Evolutionary conservation across 768 basidiomycete species (phyloP), one percentile per base, ranked within the genome.

Genomic region (Xerocomellus intermedius): DNA sequence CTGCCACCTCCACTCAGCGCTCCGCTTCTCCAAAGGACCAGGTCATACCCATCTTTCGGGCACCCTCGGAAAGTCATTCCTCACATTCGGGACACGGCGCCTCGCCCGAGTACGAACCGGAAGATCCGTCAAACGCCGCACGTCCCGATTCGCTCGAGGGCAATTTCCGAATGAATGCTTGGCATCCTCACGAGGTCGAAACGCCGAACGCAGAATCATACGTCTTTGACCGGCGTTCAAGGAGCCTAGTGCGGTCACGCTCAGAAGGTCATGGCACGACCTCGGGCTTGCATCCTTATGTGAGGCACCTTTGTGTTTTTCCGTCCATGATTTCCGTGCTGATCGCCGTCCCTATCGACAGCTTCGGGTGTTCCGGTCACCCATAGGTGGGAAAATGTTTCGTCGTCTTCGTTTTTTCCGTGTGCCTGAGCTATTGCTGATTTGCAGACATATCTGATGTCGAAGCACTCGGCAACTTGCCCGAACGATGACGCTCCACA

Each of bases 81-180:
- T 52, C 58, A n/a, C 50, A 53, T 9, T 66, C 62, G 9, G 64
- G 55, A 22, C 68, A 69, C 28, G 73, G 71, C 38, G 60, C 72
- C 33, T 74, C 71, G 1, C 73, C 76, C 10, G 72, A 72, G n/a
- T 75, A 76, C 48, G 77, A 80, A 38, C 63, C 64, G 5, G 77
- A 76, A 13, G 65, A 69, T 42, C 57, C 60, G 8, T 47, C 60
- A 8, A 57, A 62, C 14, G 32, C 56, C 33, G 36, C 48, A 3
- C 57, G 19, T 1, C 44, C 55, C 9, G 50, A 64, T 45, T 69
- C 64, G 8, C 39, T 50, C 13, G 69, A 71, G 21, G 59, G 63
- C 21, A 64, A 61, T 39, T 26, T 62, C 50, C 67, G 53, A 12
- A 58, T 71, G 63, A 65, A 64, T 22, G 41, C 57, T 13, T 66